Evolutionary conservation across 371 early-diverging fungal genomes (phyloP), one percentile per base, ranked within the genome.

Genomic region (Coemansia sp.): DNA sequence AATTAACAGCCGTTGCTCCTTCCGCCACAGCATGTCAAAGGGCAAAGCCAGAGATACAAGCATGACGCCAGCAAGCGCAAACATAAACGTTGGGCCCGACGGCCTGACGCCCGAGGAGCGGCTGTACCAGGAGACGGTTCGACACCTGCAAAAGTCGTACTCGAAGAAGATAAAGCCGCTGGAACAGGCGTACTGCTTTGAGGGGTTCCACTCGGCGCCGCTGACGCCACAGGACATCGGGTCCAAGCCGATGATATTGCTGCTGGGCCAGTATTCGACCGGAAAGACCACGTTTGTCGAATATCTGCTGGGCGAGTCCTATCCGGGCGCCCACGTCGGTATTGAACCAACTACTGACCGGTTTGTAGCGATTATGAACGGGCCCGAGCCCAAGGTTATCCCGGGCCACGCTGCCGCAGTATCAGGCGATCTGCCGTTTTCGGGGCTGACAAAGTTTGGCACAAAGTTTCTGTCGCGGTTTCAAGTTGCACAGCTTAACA

Each of bases 341-440:
- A 90, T 91, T 1, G 94, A 93, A 63, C 93, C 93, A 52, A 72
- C 87, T 66, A 94, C 94, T 0, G 94, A 94, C 72, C 68, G 89
- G 7, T 94, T 94, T 61, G 87, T 93, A 0, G 89, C 94, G 2
- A 86, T 94, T 42, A 92, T 92, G 91, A 67, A 83, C 53, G 91
- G 91, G 1, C 61, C 77, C 0, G 88, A 90, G 49, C 63, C 65
- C 56, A 80, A 83, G 70, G 82, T 91, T 33, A 91, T 94, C 48
- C 94, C 93, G 0, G 94, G 94, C 31, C 89, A 93, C 58, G 94
- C 94, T 0, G 94, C 94, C n/a, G 92, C 90, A 2, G 92, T 93
- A 7, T 82, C 87, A 16, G 81, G 86, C 48, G 92, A 91, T n/a
- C 58, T 92, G 60, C 94, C 94, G 7, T 93, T 93, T 75, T 78